Percentiles rank a stretch among this genome's conserved stretches.
Conservation (phyloP, 371 early-diverging fungal genomes). For the Paraphysoderma sedebokerense region DNA sequence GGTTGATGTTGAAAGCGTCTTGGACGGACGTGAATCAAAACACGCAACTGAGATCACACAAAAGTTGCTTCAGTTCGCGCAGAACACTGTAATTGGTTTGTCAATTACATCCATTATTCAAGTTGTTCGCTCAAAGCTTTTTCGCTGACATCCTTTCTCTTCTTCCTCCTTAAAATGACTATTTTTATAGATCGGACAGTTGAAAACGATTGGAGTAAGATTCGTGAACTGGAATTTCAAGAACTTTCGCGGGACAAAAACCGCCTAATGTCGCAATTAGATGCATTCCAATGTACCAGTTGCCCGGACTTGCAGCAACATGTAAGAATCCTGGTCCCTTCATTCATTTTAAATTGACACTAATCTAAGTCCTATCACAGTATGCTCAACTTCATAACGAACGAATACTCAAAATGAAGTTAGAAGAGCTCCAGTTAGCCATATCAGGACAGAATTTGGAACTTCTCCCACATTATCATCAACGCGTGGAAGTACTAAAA, state of each 20-base stretch:
- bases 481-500: conserved; percentile 65
- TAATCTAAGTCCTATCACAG: conserved; percentile 8
- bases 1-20: conserved; percentile 30
- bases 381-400: conserved; percentile 51
- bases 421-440: conserved; percentile 51
- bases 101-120: no score
- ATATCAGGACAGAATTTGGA: conserved; percentile 83
- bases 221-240: conserved; percentile 71
- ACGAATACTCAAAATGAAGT: conserved; percentile 38
- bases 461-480: conserved; percentile 80
- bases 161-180: conserved; percentile 1
- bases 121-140: neutral
- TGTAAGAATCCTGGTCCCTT: conserved; percentile 21
- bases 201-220: conserved; percentile 34
- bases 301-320: conserved; percentile 69
- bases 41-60: conserved; percentile 26
- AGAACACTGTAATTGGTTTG: conserved; percentile 20
- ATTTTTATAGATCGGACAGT: conserved; percentile 6
- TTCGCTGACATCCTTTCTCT: neutral
- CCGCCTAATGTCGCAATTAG: conserved; percentile 18
- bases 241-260: conserved; percentile 35
- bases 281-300: conserved; percentile 49
- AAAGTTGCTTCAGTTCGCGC: conserved; percentile 32
- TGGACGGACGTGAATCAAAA: conserved; percentile 22
- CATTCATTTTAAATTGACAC: neutral